These are phyloP conservation scores for Xylariaceae sp. DNA, from an alignment of 2,329 filamentous ascomycete genomes.

Conservation along the genomic window DNA sequence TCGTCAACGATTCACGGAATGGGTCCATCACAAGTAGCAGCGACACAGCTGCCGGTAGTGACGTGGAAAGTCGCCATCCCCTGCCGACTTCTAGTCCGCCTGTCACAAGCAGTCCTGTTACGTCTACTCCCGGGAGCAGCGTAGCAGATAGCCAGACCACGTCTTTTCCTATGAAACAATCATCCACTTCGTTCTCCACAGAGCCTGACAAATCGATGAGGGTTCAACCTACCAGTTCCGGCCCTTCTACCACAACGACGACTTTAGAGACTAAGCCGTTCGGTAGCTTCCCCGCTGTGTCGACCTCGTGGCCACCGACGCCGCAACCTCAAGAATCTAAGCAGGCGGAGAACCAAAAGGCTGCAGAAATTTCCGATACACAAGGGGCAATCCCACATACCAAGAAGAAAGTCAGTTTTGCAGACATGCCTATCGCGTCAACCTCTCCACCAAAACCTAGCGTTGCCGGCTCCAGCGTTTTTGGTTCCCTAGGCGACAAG, in stretches of 20 bases:
- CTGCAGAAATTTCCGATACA: neutral
- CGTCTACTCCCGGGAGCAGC: constrained; percentile 3
- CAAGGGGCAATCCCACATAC: neutral
- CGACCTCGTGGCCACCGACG: neutral
- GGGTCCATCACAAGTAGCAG: constrained; percentile 2
- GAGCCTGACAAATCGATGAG: neutral
- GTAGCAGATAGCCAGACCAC: neutral
- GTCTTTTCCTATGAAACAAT: neutral
- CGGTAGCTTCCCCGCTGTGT: neutral
- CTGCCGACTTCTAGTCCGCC: constrained; percentile 12
- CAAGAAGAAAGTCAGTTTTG: constrained; percentile 24
- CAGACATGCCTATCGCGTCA: constrained; percentile 1
- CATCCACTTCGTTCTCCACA: constrained; percentile 6
- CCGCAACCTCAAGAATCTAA: neutral
- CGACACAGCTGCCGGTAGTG: constrained; percentile 1
- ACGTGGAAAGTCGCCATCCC: constrained; percentile 13
- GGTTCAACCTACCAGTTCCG: neutral
- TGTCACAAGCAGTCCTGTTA: neutral
- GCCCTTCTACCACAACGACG: neutral
- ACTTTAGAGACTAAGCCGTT: neutral
- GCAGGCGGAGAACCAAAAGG: neutral
- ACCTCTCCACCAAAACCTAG: neutral
- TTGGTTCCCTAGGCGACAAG: constrained; percentile 16
- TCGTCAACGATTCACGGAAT: constrained; percentile 29
- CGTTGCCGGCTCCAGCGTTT: constrained; percentile 6